Conservation (phyloP, 805 yeast species). For the Metschnikowia reukaufii region DNA sequence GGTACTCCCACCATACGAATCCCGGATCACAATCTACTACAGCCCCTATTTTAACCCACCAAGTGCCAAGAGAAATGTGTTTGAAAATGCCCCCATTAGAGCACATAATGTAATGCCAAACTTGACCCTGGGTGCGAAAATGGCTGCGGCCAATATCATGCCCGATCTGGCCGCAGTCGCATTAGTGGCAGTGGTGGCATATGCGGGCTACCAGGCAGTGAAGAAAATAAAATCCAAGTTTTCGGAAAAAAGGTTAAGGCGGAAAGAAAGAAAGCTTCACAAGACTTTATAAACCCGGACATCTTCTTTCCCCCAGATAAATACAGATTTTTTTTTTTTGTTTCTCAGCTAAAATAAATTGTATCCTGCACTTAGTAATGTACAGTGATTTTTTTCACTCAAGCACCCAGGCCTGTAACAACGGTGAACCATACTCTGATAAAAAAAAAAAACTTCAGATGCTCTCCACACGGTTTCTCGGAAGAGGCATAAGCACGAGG, state of each 20-base stretch:
- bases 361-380: not conserved
- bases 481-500: conserved; percentile 4
- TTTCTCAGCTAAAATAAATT: not conserved
- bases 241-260: not conserved
- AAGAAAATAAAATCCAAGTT: not conserved
- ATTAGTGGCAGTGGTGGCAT: conserved; percentile 8
- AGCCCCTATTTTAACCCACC: conserved; percentile 4
- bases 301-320: too few relatives aligned
- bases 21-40: conserved; percentile 5
- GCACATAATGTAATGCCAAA: not conserved
- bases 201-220: conserved; percentile 2
- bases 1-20: conserved; percentile 10
- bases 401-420: not conserved
- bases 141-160: not conserved
- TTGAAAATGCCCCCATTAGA: not conserved
- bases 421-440: not conserved
- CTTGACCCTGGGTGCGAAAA: conserved; percentile 2
- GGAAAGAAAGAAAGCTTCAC: not conserved
- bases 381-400: conserved; percentile 3
- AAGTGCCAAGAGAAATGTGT: conserved; percentile 3
- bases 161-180: conserved; percentile 11
- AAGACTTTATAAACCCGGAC: not conserved
- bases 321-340: too few relatives aligned
- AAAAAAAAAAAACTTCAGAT: not conserved
- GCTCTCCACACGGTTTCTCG: conserved; percentile 9